Evolutionary conservation across 306 rosid species (phyloP), one percentile per base, ranked within the genome.

Genomic region (Aeschynomene evenia): DNA sequence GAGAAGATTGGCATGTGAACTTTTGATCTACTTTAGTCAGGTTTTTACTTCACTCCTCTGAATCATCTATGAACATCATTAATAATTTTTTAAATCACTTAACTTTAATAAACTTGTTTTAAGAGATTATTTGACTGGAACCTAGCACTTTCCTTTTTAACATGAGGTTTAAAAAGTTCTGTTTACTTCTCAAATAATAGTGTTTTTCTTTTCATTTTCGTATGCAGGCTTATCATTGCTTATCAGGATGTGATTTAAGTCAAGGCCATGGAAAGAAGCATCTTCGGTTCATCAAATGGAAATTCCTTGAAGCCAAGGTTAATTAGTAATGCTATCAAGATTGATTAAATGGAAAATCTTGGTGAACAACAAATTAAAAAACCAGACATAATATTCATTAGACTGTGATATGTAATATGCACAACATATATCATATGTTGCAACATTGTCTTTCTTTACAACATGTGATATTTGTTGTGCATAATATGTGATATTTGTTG

Each of bases 1-100:
- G 75, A 93, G 98, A 74, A 90, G 98, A 49, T 64, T 93, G 85
- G 98, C 98, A 74, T 93, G 98, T 84, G 98, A 93, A 72, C 96
- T 83, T 15, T 64, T 93, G 65, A 78, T 77, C 79, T 93, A 90
- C 82, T 88, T 88, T 72, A 90, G 88, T 63, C 97, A 93, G 98
- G 96, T 89, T 15, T 70, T 42, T 45, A 15, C 48, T 68, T 57
- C 57, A 68, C 29, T 51, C 68, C 22, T 36, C 51, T 66, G 54
- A 55, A 55, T 20, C 24, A 39, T 79, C 21, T 28, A n/a, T n/a
- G 39, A 55, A 75, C 74, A 36, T 50, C 55, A 36, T 12, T 59
- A 33, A n/a, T 59, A 33, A n/a, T 68, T 18, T 18, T 56, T 31
- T 39, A 49, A 56, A 36, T 71, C 40, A 15, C 22, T n/a, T n/a